Conservation (phyloP, 139 green algal species). For the Haematococcus lacustris region DNA sequence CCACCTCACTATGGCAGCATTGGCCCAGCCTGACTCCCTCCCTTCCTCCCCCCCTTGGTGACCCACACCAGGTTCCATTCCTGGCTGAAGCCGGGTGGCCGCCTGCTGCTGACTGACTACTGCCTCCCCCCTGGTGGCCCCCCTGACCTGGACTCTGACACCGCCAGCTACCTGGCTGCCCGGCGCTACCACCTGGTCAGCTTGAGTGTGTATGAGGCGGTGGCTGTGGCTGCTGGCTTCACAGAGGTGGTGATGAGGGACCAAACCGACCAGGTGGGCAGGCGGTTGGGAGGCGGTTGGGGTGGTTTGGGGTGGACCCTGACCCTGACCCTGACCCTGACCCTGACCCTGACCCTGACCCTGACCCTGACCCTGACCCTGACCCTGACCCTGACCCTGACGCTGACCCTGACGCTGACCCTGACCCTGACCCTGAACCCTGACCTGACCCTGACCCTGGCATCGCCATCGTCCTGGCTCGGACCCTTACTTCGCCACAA, state of each 20-base stretch:
- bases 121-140: slow-evolving; percentile 28
- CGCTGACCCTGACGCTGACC: too few species aligned
- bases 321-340: neutral
- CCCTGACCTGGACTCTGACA: neutral
- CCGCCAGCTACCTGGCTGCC: slow-evolving; percentile 53
- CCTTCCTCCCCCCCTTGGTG: too few species aligned
- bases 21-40: too few species aligned
- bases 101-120: slow-evolving; percentile 79
- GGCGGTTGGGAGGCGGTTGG: neutral
- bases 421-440: too few species aligned
- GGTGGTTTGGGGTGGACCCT: neutral
- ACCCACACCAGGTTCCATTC: slow-evolving; percentile 41
- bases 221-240: slow-evolving; percentile 62
- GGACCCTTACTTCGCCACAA: too few species aligned
- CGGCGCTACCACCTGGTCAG: slow-evolving; percentile 60
- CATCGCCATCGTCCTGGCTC: too few species aligned
- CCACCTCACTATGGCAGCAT: too few species aligned
- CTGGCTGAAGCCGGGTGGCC: slow-evolving; percentile 66
- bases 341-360: too few species aligned
- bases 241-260: slow-evolving; percentile 39
- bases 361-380: too few species aligned
- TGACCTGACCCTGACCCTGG: too few species aligned
- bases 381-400: too few species aligned
- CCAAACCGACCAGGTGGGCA: slow-evolving; percentile 21
- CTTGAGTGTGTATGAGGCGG: slow-evolving; percentile 37